These are phyloP conservation scores for Smittium culicis DNA, from an alignment of 371 early-diverging fungal species.

Conservation along the genomic window DNA sequence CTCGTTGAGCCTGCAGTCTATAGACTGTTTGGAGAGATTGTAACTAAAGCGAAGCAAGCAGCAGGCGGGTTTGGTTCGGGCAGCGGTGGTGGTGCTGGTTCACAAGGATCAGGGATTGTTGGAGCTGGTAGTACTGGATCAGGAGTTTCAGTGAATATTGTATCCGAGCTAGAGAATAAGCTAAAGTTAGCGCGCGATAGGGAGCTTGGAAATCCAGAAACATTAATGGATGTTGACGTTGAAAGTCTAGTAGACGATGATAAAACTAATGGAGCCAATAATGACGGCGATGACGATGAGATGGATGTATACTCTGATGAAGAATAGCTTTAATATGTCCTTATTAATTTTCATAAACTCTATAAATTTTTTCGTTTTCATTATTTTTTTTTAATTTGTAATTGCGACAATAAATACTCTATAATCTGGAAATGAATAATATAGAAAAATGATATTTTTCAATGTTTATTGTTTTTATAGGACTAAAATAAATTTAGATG, in stretches of 20 bases:
- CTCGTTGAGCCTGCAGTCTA: slow-evolving; percentile 66
- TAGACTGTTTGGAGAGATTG: slow-evolving; percentile 67
- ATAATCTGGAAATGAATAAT: too few relatives aligned
- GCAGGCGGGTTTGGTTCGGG: too few relatives aligned
- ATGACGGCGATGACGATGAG: slow-evolving; percentile 13
- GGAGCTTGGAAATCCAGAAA: slow-evolving; percentile 21
- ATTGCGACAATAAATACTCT: too few relatives aligned
- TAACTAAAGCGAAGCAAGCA: slow-evolving; percentile 61
- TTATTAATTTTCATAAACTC: too few relatives aligned
- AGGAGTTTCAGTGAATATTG: neutral
- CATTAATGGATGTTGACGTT: neutral
- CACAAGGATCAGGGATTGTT: slow-evolving; percentile 50
- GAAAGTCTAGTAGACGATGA: neutral
- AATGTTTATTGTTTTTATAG: too few relatives aligned
- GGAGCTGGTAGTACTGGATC: neutral
- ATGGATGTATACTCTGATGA: slow-evolving; percentile 12
- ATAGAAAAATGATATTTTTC: too few relatives aligned
- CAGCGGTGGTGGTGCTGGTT: too few relatives aligned
- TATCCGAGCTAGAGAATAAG: slow-evolving; percentile 22
- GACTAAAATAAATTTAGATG: too few relatives aligned
- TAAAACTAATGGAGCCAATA: slow-evolving; percentile 16
- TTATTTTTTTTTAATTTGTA: too few relatives aligned
- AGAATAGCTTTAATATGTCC: too few relatives aligned
- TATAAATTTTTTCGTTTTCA: too few relatives aligned
- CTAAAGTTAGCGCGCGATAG: slow-evolving; percentile 37